phyloP scores from a whole-genome alignment of 192 early-diverging fungal genomes.

The Podila horticola region DNA sequence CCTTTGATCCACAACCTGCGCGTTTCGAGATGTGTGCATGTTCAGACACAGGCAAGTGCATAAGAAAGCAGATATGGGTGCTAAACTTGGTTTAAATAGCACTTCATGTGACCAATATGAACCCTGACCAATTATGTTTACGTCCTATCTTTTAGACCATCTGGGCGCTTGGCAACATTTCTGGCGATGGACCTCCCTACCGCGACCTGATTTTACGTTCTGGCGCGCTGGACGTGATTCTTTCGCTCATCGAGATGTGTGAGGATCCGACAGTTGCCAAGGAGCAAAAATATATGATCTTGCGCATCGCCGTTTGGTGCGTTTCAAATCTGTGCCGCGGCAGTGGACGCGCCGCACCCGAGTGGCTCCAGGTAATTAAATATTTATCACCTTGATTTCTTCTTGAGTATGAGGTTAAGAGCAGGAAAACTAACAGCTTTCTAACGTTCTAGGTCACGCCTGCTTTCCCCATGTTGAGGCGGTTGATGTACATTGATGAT shows the following conservation, averaged over 20 bases:
- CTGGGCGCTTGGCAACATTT: constrained; percentile 51
- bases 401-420: too few relatives aligned
- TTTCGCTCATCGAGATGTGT: constrained; percentile 48
- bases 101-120: not conserved
- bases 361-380: constrained; percentile 44
- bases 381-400: too few relatives aligned
- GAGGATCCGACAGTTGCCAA: constrained; percentile 42
- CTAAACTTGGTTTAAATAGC: not conserved
- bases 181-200: constrained; percentile 49
- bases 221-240: constrained; percentile 41
- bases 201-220: constrained; percentile 45
- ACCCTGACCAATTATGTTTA: not conserved
- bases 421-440: not conserved
- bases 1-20: constrained; percentile 47
- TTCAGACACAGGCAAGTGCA: constrained; percentile 40
- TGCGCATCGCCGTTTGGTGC: constrained; percentile 51
- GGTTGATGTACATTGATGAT: constrained; percentile 48
- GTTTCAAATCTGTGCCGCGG: constrained; percentile 46
- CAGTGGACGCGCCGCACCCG: constrained; percentile 42
- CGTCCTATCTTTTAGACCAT: constrained; percentile 30
- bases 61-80: too few relatives aligned
- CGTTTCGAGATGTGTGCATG: constrained; percentile 45
- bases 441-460: constrained; percentile 26
- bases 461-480: constrained; percentile 44
- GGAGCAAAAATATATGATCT: constrained; percentile 51